These are phyloP conservation scores for Microstegium vimineum DNA, from an alignment of 176 grass and related monocot genomes.

Conservation along the genomic window DNA sequence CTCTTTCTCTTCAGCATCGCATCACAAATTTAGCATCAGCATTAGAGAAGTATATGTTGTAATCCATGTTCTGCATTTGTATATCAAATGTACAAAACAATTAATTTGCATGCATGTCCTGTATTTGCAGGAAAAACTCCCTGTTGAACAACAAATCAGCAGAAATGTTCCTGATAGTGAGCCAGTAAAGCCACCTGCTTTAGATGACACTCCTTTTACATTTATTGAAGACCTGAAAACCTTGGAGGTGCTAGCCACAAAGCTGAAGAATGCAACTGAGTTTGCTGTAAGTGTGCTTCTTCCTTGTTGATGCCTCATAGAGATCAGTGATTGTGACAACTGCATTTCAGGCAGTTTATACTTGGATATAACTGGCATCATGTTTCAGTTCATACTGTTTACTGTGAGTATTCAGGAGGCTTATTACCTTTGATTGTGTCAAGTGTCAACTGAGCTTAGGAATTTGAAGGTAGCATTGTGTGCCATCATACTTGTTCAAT, in stretches of 20 bases:
- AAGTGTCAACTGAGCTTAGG: background rate
- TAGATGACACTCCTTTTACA: constrained; percentile 78
- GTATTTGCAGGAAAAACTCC: constrained; percentile 62
- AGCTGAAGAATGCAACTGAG: constrained; percentile 65
- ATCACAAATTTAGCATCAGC: background rate
- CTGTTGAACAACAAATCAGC: constrained; percentile 58
- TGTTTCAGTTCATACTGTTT: constrained; percentile 9
- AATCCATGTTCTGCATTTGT: constrained; percentile 17
- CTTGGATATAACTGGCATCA: background rate
- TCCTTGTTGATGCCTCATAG: background rate
- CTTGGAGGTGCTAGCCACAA: constrained; percentile 61
- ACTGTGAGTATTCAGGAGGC: background rate
- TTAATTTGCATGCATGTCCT: constrained; percentile 13
- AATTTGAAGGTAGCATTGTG: background rate
- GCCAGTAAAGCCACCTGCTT: constrained; percentile 53
- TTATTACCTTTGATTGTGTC: background rate
- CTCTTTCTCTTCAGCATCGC: background rate
- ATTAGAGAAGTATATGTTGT: background rate
- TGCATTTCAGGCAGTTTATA: background rate
- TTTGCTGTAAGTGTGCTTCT: constrained; percentile 74
- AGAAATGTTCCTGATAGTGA: constrained; percentile 51
- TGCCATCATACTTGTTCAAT: background rate
- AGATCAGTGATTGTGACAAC: background rate
- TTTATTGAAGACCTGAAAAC: constrained; percentile 73
- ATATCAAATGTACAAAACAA: constrained; percentile 7